Evolutionary conservation across 441 rosid species (phyloP).

Genomic region (Adansonia madagascariensis): DNA sequence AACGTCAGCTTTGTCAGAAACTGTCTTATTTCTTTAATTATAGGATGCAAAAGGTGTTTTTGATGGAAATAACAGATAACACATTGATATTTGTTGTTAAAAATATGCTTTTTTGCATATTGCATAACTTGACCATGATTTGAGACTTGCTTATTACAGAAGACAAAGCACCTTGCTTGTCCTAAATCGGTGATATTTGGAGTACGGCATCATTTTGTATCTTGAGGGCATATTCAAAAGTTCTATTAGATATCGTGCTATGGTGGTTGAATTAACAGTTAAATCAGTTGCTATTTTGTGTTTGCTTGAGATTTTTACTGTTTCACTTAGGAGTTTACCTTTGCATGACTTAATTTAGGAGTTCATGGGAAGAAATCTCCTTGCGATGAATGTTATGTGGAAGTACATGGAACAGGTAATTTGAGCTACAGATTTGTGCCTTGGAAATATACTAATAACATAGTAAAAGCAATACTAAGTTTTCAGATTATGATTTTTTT

Average conservation of each 20-base stretch:
- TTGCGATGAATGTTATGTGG: slow-evolving; percentile 98
- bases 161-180: background rate
- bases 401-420: slow-evolving; percentile 90
- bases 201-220: background rate
- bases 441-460: background rate
- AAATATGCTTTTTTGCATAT: background rate
- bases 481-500: background rate
- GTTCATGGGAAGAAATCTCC: slow-evolving; percentile 94
- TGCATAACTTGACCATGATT: slow-evolving; percentile 4
- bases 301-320: background rate
- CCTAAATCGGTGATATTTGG: slow-evolving; percentile 4
- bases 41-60: background rate
- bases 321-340: slow-evolving; percentile 24
- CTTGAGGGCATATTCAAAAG: background rate
- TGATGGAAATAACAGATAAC: background rate
- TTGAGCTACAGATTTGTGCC: slow-evolving; percentile 9
- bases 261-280: background rate
- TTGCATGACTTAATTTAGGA: slow-evolving; percentile 56
- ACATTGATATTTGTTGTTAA: slow-evolving; percentile 7
- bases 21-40: background rate
- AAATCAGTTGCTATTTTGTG: background rate
- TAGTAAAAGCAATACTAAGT: background rate
- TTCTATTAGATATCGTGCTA: background rate
- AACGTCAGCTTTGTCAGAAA: background rate
- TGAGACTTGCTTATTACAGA: background rate